Evolutionary conservation across 2,329 filamentous ascomycete genomes (phyloP).

Genomic region (Tolypocladium guangdongense): DNA sequence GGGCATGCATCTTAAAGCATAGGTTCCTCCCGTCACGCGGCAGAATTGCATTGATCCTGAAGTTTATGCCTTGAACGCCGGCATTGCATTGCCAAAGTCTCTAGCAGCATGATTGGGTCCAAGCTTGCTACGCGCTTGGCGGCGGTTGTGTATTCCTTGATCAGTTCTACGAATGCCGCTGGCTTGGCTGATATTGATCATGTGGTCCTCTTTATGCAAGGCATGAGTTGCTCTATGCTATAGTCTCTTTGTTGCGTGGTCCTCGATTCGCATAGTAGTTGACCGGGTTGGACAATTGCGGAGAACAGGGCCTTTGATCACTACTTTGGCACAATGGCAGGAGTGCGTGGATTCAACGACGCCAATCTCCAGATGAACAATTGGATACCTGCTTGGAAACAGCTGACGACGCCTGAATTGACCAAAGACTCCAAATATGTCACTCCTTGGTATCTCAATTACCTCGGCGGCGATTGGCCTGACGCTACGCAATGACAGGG

Average conservation of each 20-base stretch:
- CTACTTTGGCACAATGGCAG: conserved; percentile 46
- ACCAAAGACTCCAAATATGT: conserved; percentile 29
- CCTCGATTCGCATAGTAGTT: neutral
- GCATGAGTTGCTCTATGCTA: conserved; percentile 2
- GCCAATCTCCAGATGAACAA: conserved; percentile 42
- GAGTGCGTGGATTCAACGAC: conserved; percentile 43
- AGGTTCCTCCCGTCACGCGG: neutral
- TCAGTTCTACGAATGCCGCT: conserved; percentile 1
- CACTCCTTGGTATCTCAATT: conserved; percentile 44
- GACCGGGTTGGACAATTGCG: neutral
- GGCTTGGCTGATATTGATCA: conserved; percentile 35
- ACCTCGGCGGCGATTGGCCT: conserved; percentile 36
- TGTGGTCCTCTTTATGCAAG: conserved; percentile 48
- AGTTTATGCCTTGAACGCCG: neutral
- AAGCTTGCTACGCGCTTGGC: neutral
- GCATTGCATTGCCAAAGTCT: neutral
- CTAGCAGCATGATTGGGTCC: neutral
- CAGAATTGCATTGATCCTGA: too few species aligned
- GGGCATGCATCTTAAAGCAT: neutral
- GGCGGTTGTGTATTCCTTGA: neutral
- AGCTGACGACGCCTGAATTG: conserved; percentile 28
- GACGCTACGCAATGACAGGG: conserved; percentile 40
- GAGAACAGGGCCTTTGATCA: conserved; percentile 29
- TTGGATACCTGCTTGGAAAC: conserved; percentile 33
- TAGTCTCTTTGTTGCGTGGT: too few species aligned